Conservation (phyloP, 1,284 basidiomycete genomes). For the Grifola frondosa region DNA sequence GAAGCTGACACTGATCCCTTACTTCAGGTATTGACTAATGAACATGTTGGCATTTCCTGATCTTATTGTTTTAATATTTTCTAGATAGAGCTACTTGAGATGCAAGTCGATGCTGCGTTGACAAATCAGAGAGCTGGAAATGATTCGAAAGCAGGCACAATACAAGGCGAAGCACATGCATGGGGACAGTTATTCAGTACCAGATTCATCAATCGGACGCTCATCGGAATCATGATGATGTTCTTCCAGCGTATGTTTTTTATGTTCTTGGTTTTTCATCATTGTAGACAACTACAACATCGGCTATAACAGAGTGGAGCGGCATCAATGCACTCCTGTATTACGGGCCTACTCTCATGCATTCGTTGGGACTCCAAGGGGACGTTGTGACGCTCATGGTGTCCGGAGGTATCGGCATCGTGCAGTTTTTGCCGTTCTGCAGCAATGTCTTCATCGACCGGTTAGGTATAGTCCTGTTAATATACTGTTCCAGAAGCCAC, state of each 20-base stretch:
- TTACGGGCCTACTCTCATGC: conserved; percentile 75
- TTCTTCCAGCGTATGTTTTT: conserved; percentile 70
- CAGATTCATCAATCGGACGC: conserved; percentile 57
- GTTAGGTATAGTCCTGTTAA: conserved; percentile 52
- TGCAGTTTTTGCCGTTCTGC: conserved; percentile 73
- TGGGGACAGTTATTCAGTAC: conserved; percentile 57
- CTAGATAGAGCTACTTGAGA: conserved; percentile 72
- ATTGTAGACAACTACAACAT: neutral
- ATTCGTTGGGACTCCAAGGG: conserved; percentile 57
- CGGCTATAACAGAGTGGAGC: conserved; percentile 62
- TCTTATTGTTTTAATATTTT: neutral
- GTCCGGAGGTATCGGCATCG: conserved; percentile 77
- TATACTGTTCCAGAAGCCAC: neutral
- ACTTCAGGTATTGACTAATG: conserved; percentile 42
- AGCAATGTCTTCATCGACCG: conserved; percentile 70
- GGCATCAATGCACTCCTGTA: conserved; percentile 82
- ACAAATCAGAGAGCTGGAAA: conserved; percentile 35
- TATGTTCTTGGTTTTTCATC: neutral
- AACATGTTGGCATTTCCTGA: no score
- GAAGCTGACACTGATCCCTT: conserved; percentile 49
- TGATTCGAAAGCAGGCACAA: conserved; percentile 21
- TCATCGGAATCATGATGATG: conserved; percentile 72
- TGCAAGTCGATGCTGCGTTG: conserved; percentile 61
- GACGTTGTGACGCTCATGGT: conserved; percentile 59
- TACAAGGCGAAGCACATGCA: conserved; percentile 40